Evolutionary conservation across 805 yeast species (phyloP).

Genomic region (Brettanomyces bruxellensis): DNA sequence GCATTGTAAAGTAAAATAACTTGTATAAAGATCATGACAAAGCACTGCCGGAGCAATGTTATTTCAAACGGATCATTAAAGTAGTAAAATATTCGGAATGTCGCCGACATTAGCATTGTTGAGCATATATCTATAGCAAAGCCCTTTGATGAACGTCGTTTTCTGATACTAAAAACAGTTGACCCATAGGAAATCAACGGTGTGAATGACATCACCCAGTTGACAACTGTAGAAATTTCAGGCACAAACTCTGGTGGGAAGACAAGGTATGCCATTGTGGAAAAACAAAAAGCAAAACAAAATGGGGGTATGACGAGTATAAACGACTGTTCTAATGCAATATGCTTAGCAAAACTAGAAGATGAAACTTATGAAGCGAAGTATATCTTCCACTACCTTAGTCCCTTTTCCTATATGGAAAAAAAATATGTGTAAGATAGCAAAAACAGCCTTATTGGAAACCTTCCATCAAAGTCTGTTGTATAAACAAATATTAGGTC

Average conservation of each 20-base stretch:
- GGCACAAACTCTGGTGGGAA: conserved; percentile 25
- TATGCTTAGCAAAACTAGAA: no score
- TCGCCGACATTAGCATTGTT: conserved; percentile 75
- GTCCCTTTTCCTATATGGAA: no score
- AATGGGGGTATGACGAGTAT: no score
- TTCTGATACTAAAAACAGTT: conserved; percentile 61
- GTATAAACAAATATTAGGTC: no score
- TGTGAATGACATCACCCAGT: conserved; percentile 63
- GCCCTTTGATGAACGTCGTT: conserved; percentile 60
- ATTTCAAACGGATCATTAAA: conserved; percentile 72
- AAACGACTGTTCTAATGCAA: no score
- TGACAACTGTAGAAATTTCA: conserved; percentile 35
- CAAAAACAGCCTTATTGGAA: no score
- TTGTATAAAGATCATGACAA: conserved; percentile 82
- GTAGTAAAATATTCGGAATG: conserved; percentile 68
- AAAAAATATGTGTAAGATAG: no score
- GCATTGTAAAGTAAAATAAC: conserved; percentile 53
- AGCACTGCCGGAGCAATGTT: conserved; percentile 68
- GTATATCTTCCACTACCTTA: no score
- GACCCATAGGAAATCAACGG: conserved; percentile 85
- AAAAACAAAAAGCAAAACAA: no score
- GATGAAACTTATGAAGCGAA: no score
- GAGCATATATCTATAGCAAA: conserved; percentile 90
- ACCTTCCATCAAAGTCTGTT: no score
- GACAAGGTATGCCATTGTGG: conserved; percentile 21